Evolutionary conservation across 441 rosid species (phyloP).

Genomic region (Arabidopsis hybrid): DNA sequence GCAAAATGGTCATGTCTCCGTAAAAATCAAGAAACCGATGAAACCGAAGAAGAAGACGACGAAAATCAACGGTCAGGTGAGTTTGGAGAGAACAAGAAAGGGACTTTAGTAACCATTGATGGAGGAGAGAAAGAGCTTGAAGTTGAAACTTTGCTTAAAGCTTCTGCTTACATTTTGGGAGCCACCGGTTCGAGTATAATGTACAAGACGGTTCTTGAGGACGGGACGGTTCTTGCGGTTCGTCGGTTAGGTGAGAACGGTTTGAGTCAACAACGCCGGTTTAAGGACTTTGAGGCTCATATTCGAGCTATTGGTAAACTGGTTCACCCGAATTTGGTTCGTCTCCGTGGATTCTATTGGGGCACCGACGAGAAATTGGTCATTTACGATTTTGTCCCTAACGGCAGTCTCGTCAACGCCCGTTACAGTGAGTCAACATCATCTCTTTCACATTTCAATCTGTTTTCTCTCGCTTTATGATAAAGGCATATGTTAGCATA

Average conservation of each 20-base stretch:
- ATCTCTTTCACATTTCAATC: not conserved
- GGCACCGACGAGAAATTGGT: conserved; percentile 82
- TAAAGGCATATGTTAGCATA: not conserved
- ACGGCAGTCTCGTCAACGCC: conserved; percentile 88
- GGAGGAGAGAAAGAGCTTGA: conserved; percentile 71
- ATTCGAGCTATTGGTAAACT: conserved; percentile 77
- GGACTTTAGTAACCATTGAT: conserved; percentile 72
- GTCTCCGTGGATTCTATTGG: conserved; percentile 89
- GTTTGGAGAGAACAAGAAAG: conserved; percentile 52
- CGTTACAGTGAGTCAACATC: conserved; percentile 72
- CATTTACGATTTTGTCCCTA: conserved; percentile 86
- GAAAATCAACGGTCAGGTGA: conserved; percentile 39
- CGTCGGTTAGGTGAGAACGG: conserved; percentile 82
- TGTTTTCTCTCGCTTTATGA: not conserved
- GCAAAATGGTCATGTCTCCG: conserved; percentile 77
- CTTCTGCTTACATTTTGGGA: conserved; percentile 83
- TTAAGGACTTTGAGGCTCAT: conserved; percentile 80
- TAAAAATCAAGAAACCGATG: conserved; percentile 58
- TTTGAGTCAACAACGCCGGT: conserved; percentile 77
- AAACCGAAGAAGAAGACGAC: conserved; percentile 43
- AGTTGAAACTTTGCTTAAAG: conserved; percentile 76
- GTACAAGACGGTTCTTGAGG: conserved; percentile 90
- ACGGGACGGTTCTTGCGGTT: conserved; percentile 76
- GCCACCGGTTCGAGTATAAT: conserved; percentile 87
- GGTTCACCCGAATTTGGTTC: conserved; percentile 85